phyloP scores from a whole-genome alignment of 2,329 filamentous ascomycete genomes.

The Colletotrichum caudatum region DNA sequence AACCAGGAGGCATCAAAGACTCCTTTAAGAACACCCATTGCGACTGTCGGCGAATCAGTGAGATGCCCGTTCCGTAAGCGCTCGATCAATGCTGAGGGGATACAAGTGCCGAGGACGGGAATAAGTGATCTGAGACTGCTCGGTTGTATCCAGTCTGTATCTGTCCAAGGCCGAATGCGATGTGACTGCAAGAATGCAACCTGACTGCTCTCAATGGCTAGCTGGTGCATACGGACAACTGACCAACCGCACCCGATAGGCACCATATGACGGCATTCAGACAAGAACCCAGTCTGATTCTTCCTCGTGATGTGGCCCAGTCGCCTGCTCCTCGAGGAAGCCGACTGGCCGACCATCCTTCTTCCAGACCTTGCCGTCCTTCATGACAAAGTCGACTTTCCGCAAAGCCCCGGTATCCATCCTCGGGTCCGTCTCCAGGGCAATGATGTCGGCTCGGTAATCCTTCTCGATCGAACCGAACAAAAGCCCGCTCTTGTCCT shows the following conservation, averaged over 20 bases:
- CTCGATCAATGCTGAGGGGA: not conserved
- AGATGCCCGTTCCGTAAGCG: not conserved
- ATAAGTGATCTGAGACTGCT: not conserved
- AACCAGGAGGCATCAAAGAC: not conserved
- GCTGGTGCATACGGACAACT: conserved; percentile 1
- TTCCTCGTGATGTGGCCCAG: conserved; percentile 10
- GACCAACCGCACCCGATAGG: conserved; percentile 12
- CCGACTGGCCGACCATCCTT: conserved; percentile 44
- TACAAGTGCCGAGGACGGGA: conserved; percentile 12
- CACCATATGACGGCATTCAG: conserved; percentile 29
- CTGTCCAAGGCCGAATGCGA: not conserved
- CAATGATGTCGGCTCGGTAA: conserved; percentile 64
- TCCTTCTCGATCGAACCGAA: conserved; percentile 66
- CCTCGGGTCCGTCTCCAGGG: conserved; percentile 58
- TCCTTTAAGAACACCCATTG: no score
- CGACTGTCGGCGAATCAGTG: not conserved
- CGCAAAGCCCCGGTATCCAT: conserved; percentile 57
- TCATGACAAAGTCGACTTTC: conserved; percentile 67
- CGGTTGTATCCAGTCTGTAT: conserved; percentile 1
- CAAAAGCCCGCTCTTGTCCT: conserved; percentile 60
- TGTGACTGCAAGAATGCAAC: not conserved
- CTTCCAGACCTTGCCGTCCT: conserved; percentile 66
- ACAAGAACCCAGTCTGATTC: conserved; percentile 41
- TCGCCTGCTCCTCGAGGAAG: conserved; percentile 17
- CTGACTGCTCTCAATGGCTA: not conserved